Base-by-base conservation (phyloP, 768 basidiomycete genomes). In the Lentinus brumalis region DNA sequence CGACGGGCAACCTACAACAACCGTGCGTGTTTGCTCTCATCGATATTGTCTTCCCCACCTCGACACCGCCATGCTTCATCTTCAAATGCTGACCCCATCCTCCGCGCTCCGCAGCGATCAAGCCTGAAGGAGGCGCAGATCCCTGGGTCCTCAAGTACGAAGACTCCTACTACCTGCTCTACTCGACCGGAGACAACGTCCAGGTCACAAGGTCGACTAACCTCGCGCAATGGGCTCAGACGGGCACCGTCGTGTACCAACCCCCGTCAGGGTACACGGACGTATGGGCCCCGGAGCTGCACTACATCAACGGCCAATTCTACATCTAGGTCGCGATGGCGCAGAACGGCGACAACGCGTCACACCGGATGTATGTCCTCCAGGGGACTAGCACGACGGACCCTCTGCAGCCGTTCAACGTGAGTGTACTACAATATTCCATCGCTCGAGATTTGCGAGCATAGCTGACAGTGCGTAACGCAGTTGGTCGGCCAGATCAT, bases 261-360 rank as follows among this genome's bases (percentile, higher is more conserved):
- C 51, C 51, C 16, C 35, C 51, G 16, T n/a, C 51, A 5, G 35
- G 35, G 38, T 53, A 39, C 35, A 41, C 38, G 38, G 51, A 53
- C 16, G 16, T 53, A 6, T 53, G 51, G 51, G 51, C 51, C 16
- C 51, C 51, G 6, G 51, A 53, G 51, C 38, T 53, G 38, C 51
- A 53, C 51, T 40, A n/a, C 38, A 53, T 53, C 21, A 16, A 53
- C 10, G 51, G 51, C 38, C 14, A 35, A 38, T 53, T 53, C 38
- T 53, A 53, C 18, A 53, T 53, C 38, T 53, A 53, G 10, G 51
- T 53, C 18, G 51, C 51, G n/a, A 53, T 53, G 51, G 51, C 31
- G 16, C 18, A 39, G 38, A 53, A 41, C 18, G 39, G 39, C 16
- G 51, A 53, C 38, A 53, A 53, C 10, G 31, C 51, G 10, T 21